Evolutionary conservation across 805 yeast genomes (phyloP), one percentile per base, ranked within the genome.

Genomic region (Pichia ethanolica): DNA sequence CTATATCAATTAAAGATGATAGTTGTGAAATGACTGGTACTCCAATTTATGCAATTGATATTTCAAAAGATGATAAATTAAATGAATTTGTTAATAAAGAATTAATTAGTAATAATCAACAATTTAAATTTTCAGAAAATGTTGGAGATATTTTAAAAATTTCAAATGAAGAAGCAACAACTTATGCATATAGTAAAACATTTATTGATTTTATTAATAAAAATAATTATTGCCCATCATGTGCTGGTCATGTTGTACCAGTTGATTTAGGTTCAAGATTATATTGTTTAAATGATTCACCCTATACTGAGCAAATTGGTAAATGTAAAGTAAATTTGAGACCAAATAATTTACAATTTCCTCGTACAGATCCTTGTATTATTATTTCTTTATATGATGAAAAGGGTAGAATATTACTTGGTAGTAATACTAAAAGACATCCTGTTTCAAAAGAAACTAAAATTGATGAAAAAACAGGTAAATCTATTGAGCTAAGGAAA

Each of bases 331-430:
- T 70, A 1, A 71, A 77, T 49, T 59, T 61, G 38, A 64, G 71
- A 0, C 47, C 66, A 0, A 81, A 87, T 42, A 90, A 91, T 62
- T 81, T 87, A 25, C 79, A 89, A 25, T 91, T 88, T 71, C 99
- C 99, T 13, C 73, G 99, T 48, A 86, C 96, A 0, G 99, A 91
- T 64, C 84, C 95, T 7, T 93, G 87, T 4, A 79, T 87, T 35
- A 91, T 91, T 53, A 81, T 87, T 9, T 95, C 93, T 1, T 78
- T 89, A 12, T 74, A 87, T 25, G 83, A 84, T 58, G 57, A 71
- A 10, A 79, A 76, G 13, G 78, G 81, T 32, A 68, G 78, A 62
- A 71, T 88, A 13, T 74, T 91, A 34, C 69, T 91, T 13, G 95
- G 90, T 2, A 75, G 86, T 47, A 79, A 81, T 52, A 80, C 78